Conservation (phyloP, 352 stramenopile genomes). For the Phytophthora fragariae region DNA sequence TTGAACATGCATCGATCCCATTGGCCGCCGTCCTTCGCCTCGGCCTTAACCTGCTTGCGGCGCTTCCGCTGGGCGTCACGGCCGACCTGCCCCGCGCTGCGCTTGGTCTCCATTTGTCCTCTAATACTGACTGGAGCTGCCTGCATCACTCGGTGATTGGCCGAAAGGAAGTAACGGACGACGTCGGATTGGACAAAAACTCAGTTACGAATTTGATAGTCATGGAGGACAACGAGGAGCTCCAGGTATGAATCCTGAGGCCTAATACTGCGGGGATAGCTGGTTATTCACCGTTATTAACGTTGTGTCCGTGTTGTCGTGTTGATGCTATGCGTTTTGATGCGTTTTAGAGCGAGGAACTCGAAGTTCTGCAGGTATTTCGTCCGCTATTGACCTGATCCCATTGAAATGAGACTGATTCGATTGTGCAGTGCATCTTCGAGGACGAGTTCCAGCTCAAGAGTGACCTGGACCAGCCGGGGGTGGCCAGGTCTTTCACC, state of each 20-base stretch:
- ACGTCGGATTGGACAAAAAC: constrained; percentile 44
- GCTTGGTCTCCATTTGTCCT: constrained; percentile 33
- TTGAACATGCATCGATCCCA: constrained; percentile 87
- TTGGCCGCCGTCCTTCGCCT: constrained; percentile 53
- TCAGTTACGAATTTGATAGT: constrained; percentile 14
- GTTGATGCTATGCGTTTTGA: constrained; percentile 8
- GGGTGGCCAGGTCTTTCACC: constrained; percentile 60
- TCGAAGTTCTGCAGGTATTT: constrained; percentile 77
- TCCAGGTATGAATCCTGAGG: constrained; percentile 49
- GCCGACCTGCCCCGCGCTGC: constrained; percentile 43
- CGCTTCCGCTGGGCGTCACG: constrained; percentile 48
- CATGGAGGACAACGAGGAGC: constrained; percentile 54
- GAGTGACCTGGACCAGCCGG: constrained; percentile 49
- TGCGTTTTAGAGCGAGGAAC: constrained; percentile 65
- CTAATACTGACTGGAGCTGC: constrained; percentile 20
- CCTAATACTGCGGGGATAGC: neutral
- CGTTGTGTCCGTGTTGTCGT: neutral
- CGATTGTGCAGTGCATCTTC: constrained; percentile 72
- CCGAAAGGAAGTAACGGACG: constrained; percentile 7
- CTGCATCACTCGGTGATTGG: constrained; percentile 25
- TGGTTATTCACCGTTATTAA: neutral
- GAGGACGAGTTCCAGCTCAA: constrained; percentile 72
- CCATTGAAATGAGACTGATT: neutral
- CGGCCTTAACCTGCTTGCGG: constrained; percentile 71
- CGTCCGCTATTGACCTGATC: neutral